These are phyloP conservation scores for Macrolepiota dolichaula DNA, from an alignment of 768 basidiomycete genomes.

Conservation along the genomic window DNA sequence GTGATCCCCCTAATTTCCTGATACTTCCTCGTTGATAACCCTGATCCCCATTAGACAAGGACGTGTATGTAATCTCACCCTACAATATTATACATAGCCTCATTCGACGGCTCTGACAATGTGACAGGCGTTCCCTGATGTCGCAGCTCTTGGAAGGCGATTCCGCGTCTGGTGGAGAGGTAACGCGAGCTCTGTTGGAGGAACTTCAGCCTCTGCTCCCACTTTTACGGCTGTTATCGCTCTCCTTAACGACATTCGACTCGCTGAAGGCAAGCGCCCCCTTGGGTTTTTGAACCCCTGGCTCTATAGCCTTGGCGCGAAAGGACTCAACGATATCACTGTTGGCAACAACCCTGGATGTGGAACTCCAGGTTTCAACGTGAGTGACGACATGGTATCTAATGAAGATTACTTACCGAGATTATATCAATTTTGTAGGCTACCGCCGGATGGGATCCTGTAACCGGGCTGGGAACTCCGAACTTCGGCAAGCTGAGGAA, in stretches of 20 bases:
- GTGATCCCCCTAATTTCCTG: conserved; percentile 16
- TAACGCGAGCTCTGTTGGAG: conserved; percentile 35
- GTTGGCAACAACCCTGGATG: conserved; percentile 55
- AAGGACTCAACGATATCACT: conserved; percentile 56
- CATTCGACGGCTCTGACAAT: conserved; percentile 21
- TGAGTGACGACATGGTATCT: conserved; percentile 25
- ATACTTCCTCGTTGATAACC: background rate
- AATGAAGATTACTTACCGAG: background rate
- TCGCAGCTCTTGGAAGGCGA: conserved; percentile 52
- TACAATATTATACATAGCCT: background rate
- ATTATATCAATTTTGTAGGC: conserved; percentile 26
- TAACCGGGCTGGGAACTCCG: conserved; percentile 64
- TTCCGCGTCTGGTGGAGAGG: conserved; percentile 50
- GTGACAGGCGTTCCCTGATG: conserved; percentile 57
- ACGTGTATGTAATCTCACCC: conserved; percentile 33
- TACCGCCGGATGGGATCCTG: conserved; percentile 51
- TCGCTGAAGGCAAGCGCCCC: conserved; percentile 35
- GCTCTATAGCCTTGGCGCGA: conserved; percentile 40
- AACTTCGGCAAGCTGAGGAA: conserved; percentile 49
- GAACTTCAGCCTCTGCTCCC: conserved; percentile 66
- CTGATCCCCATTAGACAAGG: conserved; percentile 33
- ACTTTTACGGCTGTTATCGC: conserved; percentile 63
- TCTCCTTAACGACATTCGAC: conserved; percentile 61
- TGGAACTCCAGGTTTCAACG: conserved; percentile 65
- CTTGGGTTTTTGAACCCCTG: conserved; percentile 71